Conservation (phyloP, 2,329 filamentous ascomycete species). For the Amphichorda felina region DNA sequence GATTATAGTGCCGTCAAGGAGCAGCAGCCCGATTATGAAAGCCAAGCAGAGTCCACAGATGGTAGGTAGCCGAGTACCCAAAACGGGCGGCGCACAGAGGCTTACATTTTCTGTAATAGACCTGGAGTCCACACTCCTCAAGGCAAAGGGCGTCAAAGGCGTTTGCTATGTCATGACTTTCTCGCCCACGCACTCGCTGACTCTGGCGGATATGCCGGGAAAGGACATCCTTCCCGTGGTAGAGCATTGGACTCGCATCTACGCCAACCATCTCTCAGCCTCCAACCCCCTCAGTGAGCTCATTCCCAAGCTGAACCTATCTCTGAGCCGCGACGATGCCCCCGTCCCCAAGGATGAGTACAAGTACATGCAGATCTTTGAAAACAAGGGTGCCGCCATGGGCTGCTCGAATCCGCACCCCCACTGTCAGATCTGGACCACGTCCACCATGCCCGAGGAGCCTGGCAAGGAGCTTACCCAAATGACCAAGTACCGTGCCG, state of each 20-base stretch:
- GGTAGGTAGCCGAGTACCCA: neutral
- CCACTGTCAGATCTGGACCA: slow-evolving; percentile 94
- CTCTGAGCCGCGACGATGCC: slow-evolving; percentile 21
- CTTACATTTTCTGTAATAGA: slow-evolving; percentile 29
- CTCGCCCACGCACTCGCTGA: slow-evolving; percentile 79
- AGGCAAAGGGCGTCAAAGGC: slow-evolving; percentile 77
- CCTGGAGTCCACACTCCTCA: slow-evolving; percentile 64
- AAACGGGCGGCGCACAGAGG: neutral
- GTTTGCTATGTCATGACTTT: slow-evolving; percentile 98
- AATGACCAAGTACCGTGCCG: slow-evolving; percentile 63
- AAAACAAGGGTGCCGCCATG: slow-evolving; percentile 97
- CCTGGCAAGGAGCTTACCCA: slow-evolving; percentile 68
- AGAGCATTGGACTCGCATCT: slow-evolving; percentile 84
- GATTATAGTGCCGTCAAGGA: slow-evolving; percentile 97
- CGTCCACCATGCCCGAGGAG: slow-evolving; percentile 82
- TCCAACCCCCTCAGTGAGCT: slow-evolving; percentile 46
- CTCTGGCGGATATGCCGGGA: slow-evolving; percentile 77
- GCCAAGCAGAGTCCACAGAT: slow-evolving; percentile 10
- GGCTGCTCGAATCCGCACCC: slow-evolving; percentile 98
- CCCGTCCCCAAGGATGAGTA: slow-evolving; percentile 59
- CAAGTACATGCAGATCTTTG: slow-evolving; percentile 97
- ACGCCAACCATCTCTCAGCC: slow-evolving; percentile 67
- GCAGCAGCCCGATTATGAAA: slow-evolving; percentile 67
- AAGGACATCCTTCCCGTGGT: slow-evolving; percentile 71
- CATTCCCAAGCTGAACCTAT: slow-evolving; percentile 26